Base-by-base conservation (phyloP, 1,284 basidiomycete species). In the Kwoniella shivajii region DNA sequence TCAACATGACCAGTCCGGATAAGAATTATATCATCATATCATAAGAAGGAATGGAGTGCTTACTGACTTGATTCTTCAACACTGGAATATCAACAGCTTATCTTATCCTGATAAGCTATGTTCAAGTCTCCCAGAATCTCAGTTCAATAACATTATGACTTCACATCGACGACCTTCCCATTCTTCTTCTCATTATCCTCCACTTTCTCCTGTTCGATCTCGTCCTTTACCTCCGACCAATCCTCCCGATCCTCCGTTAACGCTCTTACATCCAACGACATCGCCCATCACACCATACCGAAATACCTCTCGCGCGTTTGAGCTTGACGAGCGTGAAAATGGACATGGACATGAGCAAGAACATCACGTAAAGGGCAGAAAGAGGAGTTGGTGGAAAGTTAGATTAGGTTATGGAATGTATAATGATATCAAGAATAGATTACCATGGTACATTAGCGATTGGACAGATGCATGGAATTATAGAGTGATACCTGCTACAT, bases 401-500 rank as follows among this genome's bases (percentile, higher is more conserved):
- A 44, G 51, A 45, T 41, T 73, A 5, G 71, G 71, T 2, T 53
- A 52, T 16, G 94, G 94, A 6, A 93, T 97, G 70, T 67, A 82
- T 34, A 81, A 83, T 42, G 93, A 97, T 75, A 80, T 96, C n/a
- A 80, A 80, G 46, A 82, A 88, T 10, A 83, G 93, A 41, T 78
- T 83, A 4, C 92, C 92, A 0, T 94, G 84, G 80, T 96, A 95
- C 75, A 55, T 81, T 38, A 88, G 85, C 50, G 91, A 94, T 78
- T 95, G 90, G 92, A 85, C 79, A 13, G 89, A 92, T 73, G 90
- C 89, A 5, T 91, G 87, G 86, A 92, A 92, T 72, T 92, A 92
- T 74, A 81, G 90, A 26, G 77, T 81, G 18, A 65, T 76, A 2
- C 79, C 78, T 14, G 64, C 74, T 13, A 80, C 79, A 36, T 64